Base-by-base conservation (phyloP, 768 basidiomycete genomes). In the Boletellus sp. region DNA sequence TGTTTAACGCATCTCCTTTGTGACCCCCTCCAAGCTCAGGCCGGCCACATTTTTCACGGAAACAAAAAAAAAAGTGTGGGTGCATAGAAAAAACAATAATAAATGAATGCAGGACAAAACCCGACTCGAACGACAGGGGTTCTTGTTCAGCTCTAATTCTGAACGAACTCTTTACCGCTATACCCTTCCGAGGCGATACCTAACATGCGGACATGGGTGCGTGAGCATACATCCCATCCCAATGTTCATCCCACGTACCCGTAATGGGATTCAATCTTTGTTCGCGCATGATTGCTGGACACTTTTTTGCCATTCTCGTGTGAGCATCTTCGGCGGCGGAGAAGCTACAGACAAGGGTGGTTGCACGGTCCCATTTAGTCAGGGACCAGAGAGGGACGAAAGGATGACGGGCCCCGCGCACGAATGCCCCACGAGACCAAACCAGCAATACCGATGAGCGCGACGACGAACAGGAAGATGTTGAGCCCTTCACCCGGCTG, bases 251-350 rank as follows among this genome's bases (percentile, higher is more conserved):
- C n/a, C 19, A 74, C 83, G 41, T 48, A 94, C 94, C 90, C 53
- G 86, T 76, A 70, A 94, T 88, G 53, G 94, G 94, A 74, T 96
- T 87, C 68, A 85, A 70, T 66, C 93, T 94, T 75, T 87, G 79
- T 72, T 89, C 86, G 66, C 71, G 86, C 88, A 60, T 83, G 85
- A 68, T 89, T 83, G 78, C 89, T 96, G 50, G 82, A 66, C 13
- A 91, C 92, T n/a, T 73, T 94, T 91, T 73, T 98, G 83, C 91
- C 92, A 96, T 75, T 98, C 95, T 70, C 81, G 86, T 55, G 79
- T 82, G 67, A 96, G 70, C 19, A 94, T 86, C 75, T 76, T 83
- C 47, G 92, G 88, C 51, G 85, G 84, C 35, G 87, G 76, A 26
- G 79, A 71, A 36, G 80, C 92, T 93, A 67, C 41, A 1, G 48